Conservation (phyloP, 345 rosid genomes). For the Excoecaria agallocha region DNA sequence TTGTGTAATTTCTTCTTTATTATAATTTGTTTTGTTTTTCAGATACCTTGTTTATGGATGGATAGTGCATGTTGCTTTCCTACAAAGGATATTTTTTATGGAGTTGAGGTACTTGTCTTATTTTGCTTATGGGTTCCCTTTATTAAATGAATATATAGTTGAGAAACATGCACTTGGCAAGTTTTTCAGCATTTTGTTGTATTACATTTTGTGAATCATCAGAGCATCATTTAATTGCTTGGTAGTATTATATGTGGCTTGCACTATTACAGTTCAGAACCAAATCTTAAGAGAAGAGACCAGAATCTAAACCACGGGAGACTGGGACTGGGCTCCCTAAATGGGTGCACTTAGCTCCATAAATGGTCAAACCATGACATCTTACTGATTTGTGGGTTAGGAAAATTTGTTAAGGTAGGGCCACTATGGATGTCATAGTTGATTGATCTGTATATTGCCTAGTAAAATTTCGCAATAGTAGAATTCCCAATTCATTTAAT, state of each 20-base stretch:
- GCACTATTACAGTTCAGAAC: not conserved
- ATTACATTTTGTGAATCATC: not conserved
- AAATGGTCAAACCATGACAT: not conserved
- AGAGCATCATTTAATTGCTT: not conserved
- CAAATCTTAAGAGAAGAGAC: not conserved
- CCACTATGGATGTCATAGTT: not conserved
- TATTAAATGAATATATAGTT: not conserved
- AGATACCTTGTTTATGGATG: constrained; percentile 15
- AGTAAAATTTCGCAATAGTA: not conserved
- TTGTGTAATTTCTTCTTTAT: constrained; percentile 7
- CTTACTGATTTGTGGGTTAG: not conserved
- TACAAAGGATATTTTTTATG: constrained; percentile 9
- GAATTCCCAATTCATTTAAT: not conserved
- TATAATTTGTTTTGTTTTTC: constrained; percentile 15
- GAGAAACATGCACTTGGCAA: not conserved
- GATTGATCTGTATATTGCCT: not conserved
- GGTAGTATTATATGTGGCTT: not conserved
- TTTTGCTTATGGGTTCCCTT: not conserved
- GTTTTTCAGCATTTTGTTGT: too few species aligned
- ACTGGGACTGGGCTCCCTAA: not conserved
- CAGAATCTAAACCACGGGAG: not conserved
- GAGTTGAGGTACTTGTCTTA: constrained; percentile 12
- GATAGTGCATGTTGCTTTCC: constrained; percentile 16
- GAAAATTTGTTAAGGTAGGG: not conserved
- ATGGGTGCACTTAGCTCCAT: not conserved